Evolutionary conservation across 495 filamentous ascomycete genomes (phyloP).

Genomic region (Penicillium flavigenum): DNA sequence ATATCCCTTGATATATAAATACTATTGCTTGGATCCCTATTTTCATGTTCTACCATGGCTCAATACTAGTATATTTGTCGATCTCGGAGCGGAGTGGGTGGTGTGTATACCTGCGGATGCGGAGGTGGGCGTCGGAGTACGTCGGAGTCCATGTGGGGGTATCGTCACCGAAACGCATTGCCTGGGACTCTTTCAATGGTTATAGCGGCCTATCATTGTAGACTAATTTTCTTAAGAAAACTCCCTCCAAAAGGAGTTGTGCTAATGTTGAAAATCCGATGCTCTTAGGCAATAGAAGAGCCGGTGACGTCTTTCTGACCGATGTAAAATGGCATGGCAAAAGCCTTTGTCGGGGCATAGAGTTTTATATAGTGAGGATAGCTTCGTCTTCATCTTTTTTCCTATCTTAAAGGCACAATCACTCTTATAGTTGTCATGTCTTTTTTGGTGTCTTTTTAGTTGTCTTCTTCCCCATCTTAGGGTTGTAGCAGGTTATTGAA

Average conservation of each 20-base stretch:
- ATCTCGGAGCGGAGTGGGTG: neutral
- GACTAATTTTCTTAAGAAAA: neutral
- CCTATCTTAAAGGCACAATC: too few species aligned
- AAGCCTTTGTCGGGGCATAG: too few species aligned
- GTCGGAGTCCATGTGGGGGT: conserved; percentile 25
- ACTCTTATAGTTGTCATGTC: too few species aligned
- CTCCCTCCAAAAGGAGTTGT: neutral
- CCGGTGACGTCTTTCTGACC: too few species aligned
- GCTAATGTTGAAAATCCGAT: neutral
- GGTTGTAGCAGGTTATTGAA: too few species aligned
- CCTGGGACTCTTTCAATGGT: neutral
- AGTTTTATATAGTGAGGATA: too few species aligned
- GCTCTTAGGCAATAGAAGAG: too few species aligned
- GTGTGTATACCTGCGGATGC: conserved; percentile 12
- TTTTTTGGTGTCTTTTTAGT: too few species aligned
- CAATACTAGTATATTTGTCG: neutral
- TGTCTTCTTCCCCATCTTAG: too few species aligned
- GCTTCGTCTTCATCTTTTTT: too few species aligned
- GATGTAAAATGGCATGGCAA: too few species aligned
- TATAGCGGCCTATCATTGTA: neutral
- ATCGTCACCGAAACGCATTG: neutral
- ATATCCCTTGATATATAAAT: neutral
- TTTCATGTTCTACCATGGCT: neutral
- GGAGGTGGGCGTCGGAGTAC: conserved; percentile 17
- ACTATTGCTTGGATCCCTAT: neutral